Evolutionary conservation across 768 basidiomycete species (phyloP).

Genomic region (Tricholoma bakamatsutake): DNA sequence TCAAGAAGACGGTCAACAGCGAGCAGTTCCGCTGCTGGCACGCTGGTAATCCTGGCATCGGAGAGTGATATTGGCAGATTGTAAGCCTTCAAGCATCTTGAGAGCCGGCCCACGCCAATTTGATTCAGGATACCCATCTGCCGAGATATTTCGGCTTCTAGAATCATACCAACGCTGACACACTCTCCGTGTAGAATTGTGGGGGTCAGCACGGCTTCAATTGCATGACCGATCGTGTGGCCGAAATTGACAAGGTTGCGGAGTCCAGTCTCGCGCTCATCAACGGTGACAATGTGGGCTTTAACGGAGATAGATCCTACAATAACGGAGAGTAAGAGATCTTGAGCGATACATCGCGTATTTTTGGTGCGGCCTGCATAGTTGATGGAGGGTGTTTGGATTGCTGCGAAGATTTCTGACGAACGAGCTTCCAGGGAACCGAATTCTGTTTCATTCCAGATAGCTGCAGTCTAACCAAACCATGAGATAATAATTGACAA

Average conservation of each 20-base stretch:
- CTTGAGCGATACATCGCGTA: constrained; percentile 71
- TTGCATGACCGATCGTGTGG: constrained; percentile 97
- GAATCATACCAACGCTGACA: constrained; percentile 91
- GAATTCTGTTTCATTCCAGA: constrained; percentile 93
- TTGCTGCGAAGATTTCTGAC: constrained; percentile 80
- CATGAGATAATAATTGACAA: not conserved
- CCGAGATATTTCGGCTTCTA: constrained; percentile 92
- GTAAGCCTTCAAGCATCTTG: constrained; percentile 83
- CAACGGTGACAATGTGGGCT: constrained; percentile 93
- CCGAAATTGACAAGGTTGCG: constrained; percentile 99
- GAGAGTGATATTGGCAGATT: constrained; percentile 80
- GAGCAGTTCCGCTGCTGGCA: constrained; percentile 67
- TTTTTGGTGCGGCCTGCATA: constrained; percentile 48
- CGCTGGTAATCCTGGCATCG: constrained; percentile 70
- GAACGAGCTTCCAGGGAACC: constrained; percentile 81
- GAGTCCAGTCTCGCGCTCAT: constrained; percentile 93
- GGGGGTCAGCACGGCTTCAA: constrained; percentile 93
- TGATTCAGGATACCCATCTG: constrained; percentile 85
- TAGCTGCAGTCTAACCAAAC: constrained; percentile 85
- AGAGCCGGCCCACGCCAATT: constrained; percentile 87
- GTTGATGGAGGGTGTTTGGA: constrained; percentile 63
- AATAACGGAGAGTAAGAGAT: constrained; percentile 86
- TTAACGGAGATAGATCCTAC: constrained; percentile 93
- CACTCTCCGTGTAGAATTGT: constrained; percentile 95
- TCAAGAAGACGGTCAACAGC: constrained; percentile 80